Percentiles rank a stretch among this genome's conserved stretches.
Evolutionary conservation across 768 basidiomycete species (phyloP).

Genomic region (Boletus rex-veris): DNA sequence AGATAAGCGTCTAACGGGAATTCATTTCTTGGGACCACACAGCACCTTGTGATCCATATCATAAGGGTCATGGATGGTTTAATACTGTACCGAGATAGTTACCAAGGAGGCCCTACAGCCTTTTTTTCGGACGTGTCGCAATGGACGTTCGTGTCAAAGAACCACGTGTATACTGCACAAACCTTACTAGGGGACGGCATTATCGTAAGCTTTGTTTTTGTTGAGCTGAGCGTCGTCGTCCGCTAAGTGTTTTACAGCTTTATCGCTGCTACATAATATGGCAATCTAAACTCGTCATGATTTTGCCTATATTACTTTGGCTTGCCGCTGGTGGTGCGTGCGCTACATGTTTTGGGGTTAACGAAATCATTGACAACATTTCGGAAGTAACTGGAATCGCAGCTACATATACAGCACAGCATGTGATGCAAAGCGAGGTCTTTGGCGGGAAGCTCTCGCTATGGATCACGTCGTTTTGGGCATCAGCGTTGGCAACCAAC

Average conservation of each 20-base stretch:
- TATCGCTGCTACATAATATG: constrained; percentile 12
- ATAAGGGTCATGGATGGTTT: constrained; percentile 23
- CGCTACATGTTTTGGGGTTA: not conserved
- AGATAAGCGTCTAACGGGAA: not conserved
- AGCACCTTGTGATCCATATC: constrained; percentile 26
- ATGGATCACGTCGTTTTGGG: constrained; percentile 7
- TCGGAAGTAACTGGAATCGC: constrained; percentile 5
- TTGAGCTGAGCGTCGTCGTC: not conserved
- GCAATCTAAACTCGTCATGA: constrained; percentile 1
- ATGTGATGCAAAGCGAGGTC: not conserved
- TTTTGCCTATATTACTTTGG: constrained; percentile 11
- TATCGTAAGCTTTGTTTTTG: constrained; percentile 2
- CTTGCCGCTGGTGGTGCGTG: not conserved
- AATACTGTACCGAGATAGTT: constrained; percentile 16
- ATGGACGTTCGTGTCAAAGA: not conserved
- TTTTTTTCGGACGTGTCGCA: constrained; percentile 22
- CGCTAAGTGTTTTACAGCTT: not conserved
- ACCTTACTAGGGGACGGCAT: constrained; percentile 8
- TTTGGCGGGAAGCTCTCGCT: not conserved
- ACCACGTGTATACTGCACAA: constrained; percentile 6
- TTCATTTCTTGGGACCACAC: not conserved
- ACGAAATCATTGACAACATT: not conserved
- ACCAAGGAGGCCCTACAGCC: constrained; percentile 21
- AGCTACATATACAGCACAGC: not conserved
- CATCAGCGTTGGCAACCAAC: constrained; percentile 2